These are phyloP conservation scores for Crucibulum laeve DNA, from an alignment of 768 basidiomycete genomes.

Conservation along the genomic window DNA sequence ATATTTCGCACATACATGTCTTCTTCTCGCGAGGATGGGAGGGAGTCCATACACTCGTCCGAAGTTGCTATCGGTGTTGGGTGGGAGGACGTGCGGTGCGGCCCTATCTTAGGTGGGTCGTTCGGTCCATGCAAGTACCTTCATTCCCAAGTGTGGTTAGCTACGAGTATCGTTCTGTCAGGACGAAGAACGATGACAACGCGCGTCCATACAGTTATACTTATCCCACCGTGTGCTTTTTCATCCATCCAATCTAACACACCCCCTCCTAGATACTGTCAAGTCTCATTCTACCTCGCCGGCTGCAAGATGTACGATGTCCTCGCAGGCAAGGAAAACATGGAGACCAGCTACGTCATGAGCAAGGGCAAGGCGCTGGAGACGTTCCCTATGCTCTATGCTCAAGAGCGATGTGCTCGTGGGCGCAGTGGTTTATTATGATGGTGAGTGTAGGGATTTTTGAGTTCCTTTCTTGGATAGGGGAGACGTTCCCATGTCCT, in stretches of 20 bases:
- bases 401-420: constrained; percentile 89
- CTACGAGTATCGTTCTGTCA: no score
- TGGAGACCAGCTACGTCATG: constrained; percentile 95
- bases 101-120: no score
- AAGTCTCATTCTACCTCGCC: constrained; percentile 92
- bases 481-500: background rate
- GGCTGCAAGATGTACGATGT: constrained; percentile 97
- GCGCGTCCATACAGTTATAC: no score
- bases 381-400: constrained; percentile 96
- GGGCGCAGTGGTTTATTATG: constrained; percentile 95
- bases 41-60: no score
- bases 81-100: no score
- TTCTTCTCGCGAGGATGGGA: no score
- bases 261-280: constrained; percentile 70
- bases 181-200: no score
- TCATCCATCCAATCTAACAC: background rate
- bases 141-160: no score
- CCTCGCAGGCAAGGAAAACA: constrained; percentile 93
- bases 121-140: no score
- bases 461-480: no score
- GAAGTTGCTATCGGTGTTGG: no score
- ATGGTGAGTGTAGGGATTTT: constrained; percentile 67
- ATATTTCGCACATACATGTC: no score
- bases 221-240: background rate
- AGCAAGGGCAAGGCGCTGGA: constrained; percentile 90